These are phyloP conservation scores for Pythium brachiatum DNA, from an alignment of 352 stramenopile genomes.

Conservation along the genomic window DNA sequence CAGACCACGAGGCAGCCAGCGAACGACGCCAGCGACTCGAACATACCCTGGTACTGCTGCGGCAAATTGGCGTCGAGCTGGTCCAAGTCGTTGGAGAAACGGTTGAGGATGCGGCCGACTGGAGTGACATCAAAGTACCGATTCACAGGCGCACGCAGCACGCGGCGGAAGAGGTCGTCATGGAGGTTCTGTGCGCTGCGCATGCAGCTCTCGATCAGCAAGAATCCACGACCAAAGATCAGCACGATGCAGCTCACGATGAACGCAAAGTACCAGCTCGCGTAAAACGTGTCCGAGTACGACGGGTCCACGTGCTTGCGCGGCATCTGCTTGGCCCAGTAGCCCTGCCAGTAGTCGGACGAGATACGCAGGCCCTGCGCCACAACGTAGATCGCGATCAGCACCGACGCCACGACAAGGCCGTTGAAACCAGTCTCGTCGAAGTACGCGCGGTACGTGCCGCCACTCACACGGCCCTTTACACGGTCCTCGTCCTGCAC, in stretches of 20 bases:
- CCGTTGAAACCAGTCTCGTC: constrained; percentile 31
- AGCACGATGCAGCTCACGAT: constrained; percentile 29
- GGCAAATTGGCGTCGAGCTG: constrained; percentile 46
- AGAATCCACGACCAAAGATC: constrained; percentile 26
- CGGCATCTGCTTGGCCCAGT: constrained; percentile 30
- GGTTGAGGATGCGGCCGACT: constrained; percentile 63
- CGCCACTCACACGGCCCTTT: constrained; percentile 28
- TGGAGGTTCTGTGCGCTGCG: constrained; percentile 39
- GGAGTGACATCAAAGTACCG: constrained; percentile 69
- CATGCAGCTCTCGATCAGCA: constrained; percentile 42
- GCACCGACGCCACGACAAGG: constrained; percentile 22
- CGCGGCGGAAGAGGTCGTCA: constrained; percentile 44
- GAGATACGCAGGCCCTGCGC: constrained; percentile 23
- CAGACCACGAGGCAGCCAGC: constrained; percentile 37
- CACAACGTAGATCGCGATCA: constrained; percentile 17
- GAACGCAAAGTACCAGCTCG: constrained; percentile 44
- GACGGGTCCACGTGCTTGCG: constrained; percentile 16
- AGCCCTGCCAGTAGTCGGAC: constrained; percentile 26
- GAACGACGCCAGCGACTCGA: constrained; percentile 33
- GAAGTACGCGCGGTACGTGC: constrained; percentile 34
- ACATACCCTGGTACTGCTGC: constrained; percentile 40
- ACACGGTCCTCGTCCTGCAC: constrained; percentile 34
- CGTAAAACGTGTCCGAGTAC: constrained; percentile 26
- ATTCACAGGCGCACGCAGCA: constrained; percentile 50
- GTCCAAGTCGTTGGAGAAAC: constrained; percentile 62